Percentiles rank a stretch among this genome's conserved stretches.
Conservation (phyloP, 2,329 filamentous ascomycete species). For the Colletotrichum sp. region DNA sequence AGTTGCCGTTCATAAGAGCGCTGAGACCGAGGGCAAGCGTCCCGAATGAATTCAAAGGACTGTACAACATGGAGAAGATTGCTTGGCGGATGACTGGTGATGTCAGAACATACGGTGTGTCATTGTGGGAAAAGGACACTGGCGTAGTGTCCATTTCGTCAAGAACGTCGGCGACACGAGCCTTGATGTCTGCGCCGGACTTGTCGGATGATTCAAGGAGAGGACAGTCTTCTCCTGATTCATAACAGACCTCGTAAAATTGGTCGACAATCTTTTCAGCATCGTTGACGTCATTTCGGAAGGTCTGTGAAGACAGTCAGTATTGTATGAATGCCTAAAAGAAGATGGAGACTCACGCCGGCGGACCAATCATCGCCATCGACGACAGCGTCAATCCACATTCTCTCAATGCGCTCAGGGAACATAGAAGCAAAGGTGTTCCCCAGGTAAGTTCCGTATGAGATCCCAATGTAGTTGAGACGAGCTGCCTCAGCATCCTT, state of each 20-base stretch:
- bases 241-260: constrained; percentile 40
- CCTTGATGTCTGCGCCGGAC: constrained; percentile 29
- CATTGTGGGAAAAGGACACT: constrained; percentile 21
- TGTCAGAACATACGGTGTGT: constrained; percentile 29
- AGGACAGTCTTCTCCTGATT: constrained; percentile 31
- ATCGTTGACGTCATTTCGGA: constrained; percentile 39
- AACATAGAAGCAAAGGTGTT: constrained; percentile 40
- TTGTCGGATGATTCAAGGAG: constrained; percentile 29
- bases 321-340: rapidly evolving
- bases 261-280: constrained; percentile 35
- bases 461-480: constrained; percentile 48
- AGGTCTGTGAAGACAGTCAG: constrained; percentile 24
- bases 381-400: constrained; percentile 35
- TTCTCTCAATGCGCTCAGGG: constrained; percentile 38
- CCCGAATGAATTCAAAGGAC: constrained; percentile 23
- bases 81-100: constrained; percentile 29
- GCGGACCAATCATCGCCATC: constrained; percentile 29
- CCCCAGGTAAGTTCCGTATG: constrained; percentile 40
- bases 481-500: constrained; percentile 1
- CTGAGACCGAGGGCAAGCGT: constrained; percentile 20
- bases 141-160: constrained; percentile 30
- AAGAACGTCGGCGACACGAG: constrained; percentile 35
- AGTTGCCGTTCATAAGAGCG: constrained; percentile 29
- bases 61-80: constrained; percentile 33
- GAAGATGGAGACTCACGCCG: constrained; percentile 19